These are phyloP conservation scores for Cyberlindnera veronae DNA, from an alignment of 805 yeast genomes.

Conservation along the genomic window DNA sequence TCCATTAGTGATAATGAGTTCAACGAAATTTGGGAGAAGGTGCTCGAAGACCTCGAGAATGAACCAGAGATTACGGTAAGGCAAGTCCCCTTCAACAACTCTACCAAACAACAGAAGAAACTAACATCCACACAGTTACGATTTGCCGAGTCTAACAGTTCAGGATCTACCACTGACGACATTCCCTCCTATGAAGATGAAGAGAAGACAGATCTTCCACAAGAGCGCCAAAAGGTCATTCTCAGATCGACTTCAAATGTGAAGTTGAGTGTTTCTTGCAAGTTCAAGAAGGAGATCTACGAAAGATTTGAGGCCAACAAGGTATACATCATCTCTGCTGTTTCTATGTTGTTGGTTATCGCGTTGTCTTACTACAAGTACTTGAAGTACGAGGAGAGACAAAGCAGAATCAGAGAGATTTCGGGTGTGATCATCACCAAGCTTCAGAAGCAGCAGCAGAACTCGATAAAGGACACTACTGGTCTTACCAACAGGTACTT, in stretches of 20 bases:
- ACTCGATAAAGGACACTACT: slow-evolving; percentile 30
- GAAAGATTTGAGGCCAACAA: slow-evolving; percentile 33
- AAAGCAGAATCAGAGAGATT: slow-evolving; percentile 41
- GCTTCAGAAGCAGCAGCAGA: slow-evolving; percentile 44
- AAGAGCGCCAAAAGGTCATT: slow-evolving; percentile 34
- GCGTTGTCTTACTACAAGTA: slow-evolving; percentile 33
- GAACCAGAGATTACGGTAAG: slow-evolving; percentile 76
- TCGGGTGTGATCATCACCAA: slow-evolving; percentile 46
- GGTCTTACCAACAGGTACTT: slow-evolving; percentile 44
- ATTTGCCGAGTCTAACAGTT: slow-evolving; percentile 35
- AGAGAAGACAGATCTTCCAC: slow-evolving; percentile 36
- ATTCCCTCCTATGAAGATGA: slow-evolving; percentile 38
- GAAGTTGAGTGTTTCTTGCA: slow-evolving; percentile 56
- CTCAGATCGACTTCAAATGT: slow-evolving; percentile 71
- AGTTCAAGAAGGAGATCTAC: slow-evolving; percentile 48
- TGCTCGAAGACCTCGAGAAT: slow-evolving; percentile 54
- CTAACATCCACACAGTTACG: slow-evolving; percentile 27
- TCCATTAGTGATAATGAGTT: slow-evolving; percentile 52
- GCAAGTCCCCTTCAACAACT: slow-evolving; percentile 50
- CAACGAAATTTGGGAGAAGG: slow-evolving; percentile 69
- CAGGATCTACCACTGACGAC: slow-evolving; percentile 36
- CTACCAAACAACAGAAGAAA: slow-evolving; percentile 6
- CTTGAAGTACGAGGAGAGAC: slow-evolving; percentile 35
- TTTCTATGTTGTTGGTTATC: slow-evolving; percentile 1
- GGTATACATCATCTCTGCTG: slow-evolving; percentile 12